Percentiles rank a stretch among this genome's conserved stretches.
Evolutionary conservation across 495 filamentous ascomycete genomes (phyloP).

Genomic region (Neurospora discreta): DNA sequence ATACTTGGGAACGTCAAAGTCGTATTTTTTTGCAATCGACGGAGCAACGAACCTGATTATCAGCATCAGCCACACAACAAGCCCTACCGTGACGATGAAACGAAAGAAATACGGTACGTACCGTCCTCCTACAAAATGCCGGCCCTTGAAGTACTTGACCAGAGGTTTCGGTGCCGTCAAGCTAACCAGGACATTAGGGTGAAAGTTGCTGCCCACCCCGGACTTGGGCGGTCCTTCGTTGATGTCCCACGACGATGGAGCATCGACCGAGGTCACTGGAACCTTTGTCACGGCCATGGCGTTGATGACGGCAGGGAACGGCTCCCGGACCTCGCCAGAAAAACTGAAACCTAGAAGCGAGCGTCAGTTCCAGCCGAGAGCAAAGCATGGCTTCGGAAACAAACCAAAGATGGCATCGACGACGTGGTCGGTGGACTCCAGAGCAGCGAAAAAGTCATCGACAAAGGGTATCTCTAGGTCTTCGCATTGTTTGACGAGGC

Average conservation of each 20-base stretch:
- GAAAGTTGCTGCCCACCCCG: conserved; percentile 70
- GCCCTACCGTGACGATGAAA: not conserved
- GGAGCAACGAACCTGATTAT: conserved; percentile 61
- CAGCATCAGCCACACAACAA: conserved; percentile 9
- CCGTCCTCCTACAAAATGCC: conserved; percentile 82
- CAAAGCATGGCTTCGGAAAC: conserved; percentile 7
- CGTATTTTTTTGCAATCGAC: conserved; percentile 77
- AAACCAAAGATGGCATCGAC: conserved; percentile 89
- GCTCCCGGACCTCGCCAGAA: conserved; percentile 80
- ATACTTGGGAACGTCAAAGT: conserved; percentile 71
- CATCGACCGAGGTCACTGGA: conserved; percentile 81
- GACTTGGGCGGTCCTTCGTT: conserved; percentile 67
- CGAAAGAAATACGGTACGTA: conserved; percentile 19
- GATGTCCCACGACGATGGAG: conserved; percentile 89
- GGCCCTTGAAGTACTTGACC: conserved; percentile 67
- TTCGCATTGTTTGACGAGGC: conserved; percentile 70
- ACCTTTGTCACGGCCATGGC: conserved; percentile 60
- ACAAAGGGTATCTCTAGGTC: conserved; percentile 79
- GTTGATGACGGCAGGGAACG: conserved; percentile 70
- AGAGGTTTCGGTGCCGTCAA: conserved; percentile 94
- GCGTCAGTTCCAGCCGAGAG: conserved; percentile 4
- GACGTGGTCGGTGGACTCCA: conserved; percentile 62
- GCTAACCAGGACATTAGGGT: conserved; percentile 69
- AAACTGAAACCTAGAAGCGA: conserved; percentile 66
- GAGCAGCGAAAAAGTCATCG: conserved; percentile 58